Base-by-base conservation (phyloP, 2,329 filamentous ascomycete genomes). In the Coniochaeta sp. region DNA sequence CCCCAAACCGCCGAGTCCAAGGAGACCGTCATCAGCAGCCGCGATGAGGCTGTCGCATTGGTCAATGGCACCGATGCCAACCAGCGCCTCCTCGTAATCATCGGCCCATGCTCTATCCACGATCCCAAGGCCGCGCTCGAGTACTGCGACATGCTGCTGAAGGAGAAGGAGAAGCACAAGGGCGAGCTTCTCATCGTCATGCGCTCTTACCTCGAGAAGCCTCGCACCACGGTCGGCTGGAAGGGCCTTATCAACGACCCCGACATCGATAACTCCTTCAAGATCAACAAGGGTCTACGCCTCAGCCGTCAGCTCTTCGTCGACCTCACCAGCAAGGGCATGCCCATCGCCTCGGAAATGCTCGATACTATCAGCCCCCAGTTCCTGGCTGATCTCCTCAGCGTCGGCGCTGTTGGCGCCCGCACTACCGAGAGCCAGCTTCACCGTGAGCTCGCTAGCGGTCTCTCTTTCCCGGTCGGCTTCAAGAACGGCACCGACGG, bases 401-500 rank as follows among this genome's bases (percentile, higher is more conserved):
- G 89, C 32, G 85, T 96, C 12, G 94, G 94, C 52, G 94, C 94
- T 26, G 86, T 99, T 60, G 94, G 94, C 52, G 94, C 94, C n/a
- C 82, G 94, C 56, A 99, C 94, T 18, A 97, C 94, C 2, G 94
- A 99, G 75, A 91, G 86, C 49, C 94, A 99, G 74, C 79, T 97
- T 56, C 94, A 99, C 71, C 86, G 94, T 52, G 94, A 99, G 72
- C 76, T 99, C 57, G 92, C 94, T 20, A 94, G 88, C 50, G 94
- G 94, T 65, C 78, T 97, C 31, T 95, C 88, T 60, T 97, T 96
- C 86, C 94, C 94, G 2, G 91, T 99, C 10, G 94, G 94, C 49
- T 99, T 99, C 87, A 99, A 99, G 82, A 99, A 99, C 71, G 94
- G 94, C 58, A 99, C 94, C 28, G 94, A 99, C 67, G 94, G 94